Percentiles rank a stretch among this genome's conserved stretches.
phyloP scores from a whole-genome alignment of 1,284 basidiomycete genomes.

The Ustilago nuda region DNA sequence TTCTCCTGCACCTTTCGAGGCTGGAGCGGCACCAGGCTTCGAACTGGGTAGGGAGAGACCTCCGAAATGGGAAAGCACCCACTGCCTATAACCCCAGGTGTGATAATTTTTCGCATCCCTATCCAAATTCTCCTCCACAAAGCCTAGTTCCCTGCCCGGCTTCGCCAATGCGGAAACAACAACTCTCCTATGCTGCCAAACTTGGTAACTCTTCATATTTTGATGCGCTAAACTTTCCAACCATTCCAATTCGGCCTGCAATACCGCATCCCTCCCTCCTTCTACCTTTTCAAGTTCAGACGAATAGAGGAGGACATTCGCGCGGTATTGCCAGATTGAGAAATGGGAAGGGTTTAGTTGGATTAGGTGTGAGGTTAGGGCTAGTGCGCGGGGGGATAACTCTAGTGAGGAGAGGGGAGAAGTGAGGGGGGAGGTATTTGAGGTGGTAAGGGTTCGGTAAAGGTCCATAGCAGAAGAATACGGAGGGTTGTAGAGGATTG shows the following conservation, averaged over 20 bases:
- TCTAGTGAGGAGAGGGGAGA: slow-evolving; percentile 25
- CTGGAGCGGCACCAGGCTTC: background rate
- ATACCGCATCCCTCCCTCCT: slow-evolving; percentile 5
- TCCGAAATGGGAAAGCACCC: slow-evolving; percentile 64
- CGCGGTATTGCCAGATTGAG: slow-evolving; percentile 63
- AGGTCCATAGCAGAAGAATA: slow-evolving; percentile 65
- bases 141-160: slow-evolving; percentile 54
- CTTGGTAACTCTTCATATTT: slow-evolving; percentile 68
- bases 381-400: slow-evolving; percentile 49
- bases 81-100: slow-evolving; percentile 67
- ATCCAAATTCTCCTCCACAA: slow-evolving; percentile 46
- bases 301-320: slow-evolving; percentile 50
- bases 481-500: slow-evolving; percentile 61
- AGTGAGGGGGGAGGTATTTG: slow-evolving; percentile 9
- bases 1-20: slow-evolving; percentile 15
- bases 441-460: slow-evolving; percentile 54
- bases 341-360: slow-evolving; percentile 62
- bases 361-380: slow-evolving; percentile 59
- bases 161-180: slow-evolving; percentile 53
- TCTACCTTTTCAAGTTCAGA: slow-evolving; percentile 2
- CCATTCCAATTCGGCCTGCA: slow-evolving; percentile 53
- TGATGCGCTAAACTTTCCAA: slow-evolving; percentile 56
- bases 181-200: slow-evolving; percentile 65
- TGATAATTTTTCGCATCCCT: slow-evolving; percentile 67
- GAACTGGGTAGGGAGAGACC: slow-evolving; percentile 28